Percentiles rank a stretch among this genome's conserved stretches.
These are phyloP conservation scores for Eimeria zaria DNA, from an alignment of 169 alveolate genomes.

Conservation along the genomic window DNA sequence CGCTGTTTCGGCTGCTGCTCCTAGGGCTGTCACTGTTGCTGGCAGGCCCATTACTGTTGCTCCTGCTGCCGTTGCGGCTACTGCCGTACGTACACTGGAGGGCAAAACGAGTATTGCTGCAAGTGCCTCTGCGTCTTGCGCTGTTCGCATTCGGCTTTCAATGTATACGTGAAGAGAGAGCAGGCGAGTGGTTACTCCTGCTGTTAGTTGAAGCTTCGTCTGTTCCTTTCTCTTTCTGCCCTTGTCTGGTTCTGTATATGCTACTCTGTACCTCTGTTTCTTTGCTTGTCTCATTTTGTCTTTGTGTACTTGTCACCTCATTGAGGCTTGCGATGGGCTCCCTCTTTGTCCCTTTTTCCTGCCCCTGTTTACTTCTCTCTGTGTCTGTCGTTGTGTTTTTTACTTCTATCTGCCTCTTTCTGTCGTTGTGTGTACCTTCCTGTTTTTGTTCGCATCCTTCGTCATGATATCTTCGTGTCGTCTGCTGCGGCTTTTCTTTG, in stretches of 20 bases:
- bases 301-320: background rate
- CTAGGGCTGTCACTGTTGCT: conserved; percentile 20
- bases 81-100: conserved; percentile 69
- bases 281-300: background rate
- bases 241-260: no score
- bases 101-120: conserved; percentile 32
- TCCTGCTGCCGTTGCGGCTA: conserved; percentile 57
- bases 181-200: conserved; percentile 16
- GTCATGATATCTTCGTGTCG: no score
- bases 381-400: background rate
- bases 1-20: conserved; percentile 48
- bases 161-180: conserved; percentile 40
- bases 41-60: conserved; percentile 33
- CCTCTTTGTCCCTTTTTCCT: background rate
- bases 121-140: conserved; percentile 52
- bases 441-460: background rate
- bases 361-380: background rate
- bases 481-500: no score
- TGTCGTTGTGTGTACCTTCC: background rate
- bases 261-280: background rate
- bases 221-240: background rate
- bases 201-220: background rate
- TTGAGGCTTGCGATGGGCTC: no score
- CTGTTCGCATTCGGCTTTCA: conserved; percentile 65
- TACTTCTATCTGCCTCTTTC: background rate